Percentiles rank a stretch among this genome's conserved stretches.
phyloP scores from a whole-genome alignment of 176 grass and related monocot genomes.

The Bothriochloa decipiens region DNA sequence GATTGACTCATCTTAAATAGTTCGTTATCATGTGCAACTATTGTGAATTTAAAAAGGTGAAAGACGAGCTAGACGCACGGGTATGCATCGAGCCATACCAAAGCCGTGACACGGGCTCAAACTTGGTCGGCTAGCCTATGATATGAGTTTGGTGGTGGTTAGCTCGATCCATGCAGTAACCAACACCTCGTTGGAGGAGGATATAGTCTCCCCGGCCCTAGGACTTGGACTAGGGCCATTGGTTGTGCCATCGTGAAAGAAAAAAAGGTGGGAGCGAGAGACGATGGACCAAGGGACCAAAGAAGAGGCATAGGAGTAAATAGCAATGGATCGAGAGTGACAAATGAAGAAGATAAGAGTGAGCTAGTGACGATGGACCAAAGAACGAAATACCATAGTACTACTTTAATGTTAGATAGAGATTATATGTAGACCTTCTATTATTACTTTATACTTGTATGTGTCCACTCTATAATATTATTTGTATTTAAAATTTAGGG shows the following conservation, averaged over 20 bases:
- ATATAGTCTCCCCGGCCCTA: no score
- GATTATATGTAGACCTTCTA: not conserved
- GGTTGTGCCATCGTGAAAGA: not conserved
- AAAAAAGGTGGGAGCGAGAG: not conserved
- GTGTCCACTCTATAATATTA: not conserved
- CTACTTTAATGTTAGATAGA: no score
- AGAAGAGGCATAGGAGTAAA: not conserved
- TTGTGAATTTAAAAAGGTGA: no score
- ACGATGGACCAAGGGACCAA: not conserved
- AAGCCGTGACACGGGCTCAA: no score
- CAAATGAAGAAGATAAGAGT: not conserved
- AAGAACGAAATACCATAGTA: not conserved
- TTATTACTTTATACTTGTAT: not conserved
- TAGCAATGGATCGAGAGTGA: not conserved
- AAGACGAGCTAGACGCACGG: no score
- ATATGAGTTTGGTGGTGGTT: no score
- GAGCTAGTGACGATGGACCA: not conserved
- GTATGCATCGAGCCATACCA: no score
- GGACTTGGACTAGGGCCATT: no score
- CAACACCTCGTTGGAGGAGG: no score
- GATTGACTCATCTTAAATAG: no score
- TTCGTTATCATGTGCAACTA: accelerated
- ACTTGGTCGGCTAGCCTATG: no score
- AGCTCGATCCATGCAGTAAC: no score
- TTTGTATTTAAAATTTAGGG: not conserved